These are phyloP conservation scores for Basipetospora chlamydospora DNA, from an alignment of 2,329 filamentous ascomycete genomes.

Conservation along the genomic window DNA sequence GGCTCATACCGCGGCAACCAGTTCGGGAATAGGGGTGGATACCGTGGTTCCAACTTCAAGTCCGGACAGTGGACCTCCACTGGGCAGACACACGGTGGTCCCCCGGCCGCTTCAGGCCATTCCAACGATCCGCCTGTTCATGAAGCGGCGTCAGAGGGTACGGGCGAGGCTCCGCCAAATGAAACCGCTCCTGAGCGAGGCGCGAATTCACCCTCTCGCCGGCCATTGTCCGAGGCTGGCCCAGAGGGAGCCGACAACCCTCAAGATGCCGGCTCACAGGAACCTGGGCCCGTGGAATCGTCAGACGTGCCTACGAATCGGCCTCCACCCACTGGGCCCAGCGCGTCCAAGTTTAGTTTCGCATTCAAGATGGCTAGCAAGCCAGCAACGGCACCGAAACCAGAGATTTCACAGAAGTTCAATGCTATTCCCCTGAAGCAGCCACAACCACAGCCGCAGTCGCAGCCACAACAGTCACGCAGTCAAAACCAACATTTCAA, in stretches of 20 bases:
- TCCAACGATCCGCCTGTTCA: conserved; percentile 1
- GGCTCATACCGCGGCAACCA: conserved; percentile 47
- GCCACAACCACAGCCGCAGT: not conserved
- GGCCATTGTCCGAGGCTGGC: not conserved
- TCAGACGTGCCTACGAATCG: not conserved
- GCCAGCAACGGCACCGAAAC: conserved; percentile 41
- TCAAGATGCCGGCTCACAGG: too few species aligned
- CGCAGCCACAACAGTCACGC: conserved; percentile 1
- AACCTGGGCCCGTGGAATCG: conserved; percentile 10
- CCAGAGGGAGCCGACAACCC: too few species aligned
- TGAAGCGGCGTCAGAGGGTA: not conserved
- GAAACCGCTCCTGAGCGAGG: not conserved
- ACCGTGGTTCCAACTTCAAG: conserved; percentile 49
- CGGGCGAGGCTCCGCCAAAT: not conserved
- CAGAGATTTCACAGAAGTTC: conserved; percentile 52
- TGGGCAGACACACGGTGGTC: conserved; percentile 1
- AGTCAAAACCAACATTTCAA: conserved; percentile 1
- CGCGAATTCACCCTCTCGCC: not conserved
- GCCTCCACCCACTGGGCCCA: conserved; percentile 33
- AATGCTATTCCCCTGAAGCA: conserved; percentile 43
- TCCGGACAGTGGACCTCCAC: conserved; percentile 51
- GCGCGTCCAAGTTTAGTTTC: conserved; percentile 68
- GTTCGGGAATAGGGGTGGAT: conserved; percentile 34
- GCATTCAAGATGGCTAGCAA: conserved; percentile 69
- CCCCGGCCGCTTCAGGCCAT: not conserved